Percentiles rank a stretch among this genome's conserved stretches.
Evolutionary conservation across 2,329 filamentous ascomycete species (phyloP).

Genomic region (Aspergillus japonicus): DNA sequence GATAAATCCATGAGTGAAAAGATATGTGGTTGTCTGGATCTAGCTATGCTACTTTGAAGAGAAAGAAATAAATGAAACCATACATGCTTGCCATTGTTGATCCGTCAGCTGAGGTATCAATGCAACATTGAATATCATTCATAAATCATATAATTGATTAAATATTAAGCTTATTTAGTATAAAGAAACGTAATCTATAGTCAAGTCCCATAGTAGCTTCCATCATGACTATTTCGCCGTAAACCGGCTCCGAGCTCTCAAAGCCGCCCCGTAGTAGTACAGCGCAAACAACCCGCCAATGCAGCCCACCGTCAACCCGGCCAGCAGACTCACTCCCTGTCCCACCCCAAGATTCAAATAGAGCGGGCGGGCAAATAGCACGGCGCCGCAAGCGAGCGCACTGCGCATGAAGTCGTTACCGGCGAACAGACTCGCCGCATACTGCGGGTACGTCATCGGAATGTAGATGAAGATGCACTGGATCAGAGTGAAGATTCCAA

Average conservation of each 20-base stretch:
- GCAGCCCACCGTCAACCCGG: conserved; percentile 30
- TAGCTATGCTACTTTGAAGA: no score
- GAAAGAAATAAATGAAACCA: no score
- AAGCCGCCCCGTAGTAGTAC: conserved; percentile 15
- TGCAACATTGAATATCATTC: no score
- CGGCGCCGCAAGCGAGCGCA: conserved; percentile 32
- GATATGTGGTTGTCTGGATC: no score
- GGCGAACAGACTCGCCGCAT: conserved; percentile 33
- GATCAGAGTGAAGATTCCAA: conserved; percentile 38
- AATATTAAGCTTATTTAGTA: no score
- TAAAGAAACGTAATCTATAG: no score
- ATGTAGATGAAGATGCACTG: conserved; percentile 42
- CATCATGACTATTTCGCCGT: conserved; percentile 1
- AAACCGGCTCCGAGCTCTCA: conserved; percentile 10
- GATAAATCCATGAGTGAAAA: no score
- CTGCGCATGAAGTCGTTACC: conserved; percentile 34
- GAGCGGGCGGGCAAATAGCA: conserved; percentile 33
- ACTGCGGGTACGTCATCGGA: conserved; percentile 24
- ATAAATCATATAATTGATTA: no score
- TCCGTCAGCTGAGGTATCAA: no score
- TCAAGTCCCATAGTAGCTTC: no score
- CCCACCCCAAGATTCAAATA: conserved; percentile 30
- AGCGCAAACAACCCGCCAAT: conserved; percentile 21
- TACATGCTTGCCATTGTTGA: neutral
- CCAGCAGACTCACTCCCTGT: conserved; percentile 31